phyloP scores from a whole-genome alignment of 139 green algal species.

The Nannochloris sp. region DNA sequence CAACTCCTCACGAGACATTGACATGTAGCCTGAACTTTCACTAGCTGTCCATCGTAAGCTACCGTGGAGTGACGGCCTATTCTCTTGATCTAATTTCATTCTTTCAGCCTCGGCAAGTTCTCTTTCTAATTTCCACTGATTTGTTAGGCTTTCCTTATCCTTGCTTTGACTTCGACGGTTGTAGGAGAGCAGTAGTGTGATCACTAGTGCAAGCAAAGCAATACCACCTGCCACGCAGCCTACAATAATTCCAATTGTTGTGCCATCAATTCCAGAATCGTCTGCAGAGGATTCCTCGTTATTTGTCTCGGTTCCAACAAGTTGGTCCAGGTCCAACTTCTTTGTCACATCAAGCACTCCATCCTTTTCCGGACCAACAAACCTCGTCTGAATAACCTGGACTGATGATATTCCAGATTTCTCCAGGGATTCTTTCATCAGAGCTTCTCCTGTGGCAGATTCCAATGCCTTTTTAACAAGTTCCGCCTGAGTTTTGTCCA shows the following conservation, averaged over 20 bases:
- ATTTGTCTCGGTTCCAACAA: background rate
- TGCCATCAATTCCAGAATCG: background rate
- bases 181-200: background rate
- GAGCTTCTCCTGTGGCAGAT: background rate
- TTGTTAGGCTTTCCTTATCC: background rate
- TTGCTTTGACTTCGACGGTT: background rate
- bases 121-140: conserved; percentile 9
- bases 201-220: background rate
- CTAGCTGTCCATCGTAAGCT: background rate
- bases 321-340: conserved; percentile 1
- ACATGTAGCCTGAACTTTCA: background rate
- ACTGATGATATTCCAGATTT: background rate
- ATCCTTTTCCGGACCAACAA: conserved; percentile 1
- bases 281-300: background rate
- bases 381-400: background rate
- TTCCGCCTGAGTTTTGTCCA: background rate
- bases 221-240: conserved; percentile 1
- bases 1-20: background rate
- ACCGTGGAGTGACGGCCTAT: background rate
- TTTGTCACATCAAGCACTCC: conserved; percentile 6
- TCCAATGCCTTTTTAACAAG: background rate
- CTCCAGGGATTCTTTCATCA: background rate
- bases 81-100: background rate
- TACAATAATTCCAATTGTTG: conserved; percentile 10
- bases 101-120: conserved; percentile 9